Conservation (phyloP, 805 yeast genomes). For the Maudiozyma barnettii region DNA sequence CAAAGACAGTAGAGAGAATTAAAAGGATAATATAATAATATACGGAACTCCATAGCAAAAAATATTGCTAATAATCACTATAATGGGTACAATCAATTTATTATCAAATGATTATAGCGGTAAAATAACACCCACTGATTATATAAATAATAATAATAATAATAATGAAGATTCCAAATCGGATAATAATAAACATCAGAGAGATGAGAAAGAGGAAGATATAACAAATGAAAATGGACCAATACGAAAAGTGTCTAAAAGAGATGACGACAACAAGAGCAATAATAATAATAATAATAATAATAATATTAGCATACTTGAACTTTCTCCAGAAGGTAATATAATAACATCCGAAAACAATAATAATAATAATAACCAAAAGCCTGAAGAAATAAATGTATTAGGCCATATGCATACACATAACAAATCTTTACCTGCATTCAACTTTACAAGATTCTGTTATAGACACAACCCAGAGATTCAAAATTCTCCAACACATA, state of each 20-base stretch:
- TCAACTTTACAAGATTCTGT: constrained; percentile 62
- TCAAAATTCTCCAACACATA: constrained; percentile 35
- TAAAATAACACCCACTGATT: not conserved
- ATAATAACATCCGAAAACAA: not conserved
- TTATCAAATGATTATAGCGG: not conserved
- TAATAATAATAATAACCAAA: not conserved
- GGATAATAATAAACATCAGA: not conserved
- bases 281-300: not conserved
- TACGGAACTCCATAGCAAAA: too few relatives aligned
- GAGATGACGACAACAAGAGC: not conserved
- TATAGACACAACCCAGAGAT: constrained; percentile 90
- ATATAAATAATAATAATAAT: not conserved
- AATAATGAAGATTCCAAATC: too few relatives aligned
- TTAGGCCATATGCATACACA: not conserved
- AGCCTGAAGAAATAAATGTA: not conserved
- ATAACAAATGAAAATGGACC: not conserved
- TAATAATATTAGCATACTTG: not conserved
- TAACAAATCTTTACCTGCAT: constrained; percentile 25
- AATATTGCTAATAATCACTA: too few relatives aligned
- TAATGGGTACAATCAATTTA: not conserved
- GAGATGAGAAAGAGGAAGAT: not conserved
- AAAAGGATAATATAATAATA: not conserved
- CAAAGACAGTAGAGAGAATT: too few relatives aligned
- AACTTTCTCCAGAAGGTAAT: not conserved
- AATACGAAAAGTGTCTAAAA: not conserved